These are phyloP conservation scores for Edaphochlamys debaryana DNA, from an alignment of 139 green algal species.

Conservation along the genomic window DNA sequence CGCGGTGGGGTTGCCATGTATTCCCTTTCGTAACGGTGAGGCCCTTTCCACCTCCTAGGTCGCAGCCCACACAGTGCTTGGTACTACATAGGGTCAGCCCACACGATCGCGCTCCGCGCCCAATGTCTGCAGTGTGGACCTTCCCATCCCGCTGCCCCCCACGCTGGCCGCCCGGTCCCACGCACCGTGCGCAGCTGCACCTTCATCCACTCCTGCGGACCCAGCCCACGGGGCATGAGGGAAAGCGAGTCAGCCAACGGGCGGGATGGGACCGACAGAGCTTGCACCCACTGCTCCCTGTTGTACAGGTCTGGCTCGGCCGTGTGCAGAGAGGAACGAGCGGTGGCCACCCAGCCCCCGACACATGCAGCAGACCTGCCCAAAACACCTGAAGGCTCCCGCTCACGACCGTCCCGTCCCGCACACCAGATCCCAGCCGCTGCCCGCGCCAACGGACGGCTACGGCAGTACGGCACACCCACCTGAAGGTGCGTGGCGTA, in stretches of 20 bases:
- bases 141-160: background rate
- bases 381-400: background rate
- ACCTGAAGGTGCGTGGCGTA: slow-evolving; percentile 34
- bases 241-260: too few relatives aligned
- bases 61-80: background rate
- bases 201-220: slow-evolving; percentile 39
- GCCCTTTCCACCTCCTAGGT: too few relatives aligned
- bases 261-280: background rate
- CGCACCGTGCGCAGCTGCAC: slow-evolving; percentile 28
- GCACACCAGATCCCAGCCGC: background rate
- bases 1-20: too few relatives aligned
- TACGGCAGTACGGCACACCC: background rate
- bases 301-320: background rate
- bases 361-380: too few relatives aligned
- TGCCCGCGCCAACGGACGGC: too few relatives aligned
- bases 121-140: background rate
- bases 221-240: too few relatives aligned
- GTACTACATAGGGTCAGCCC: background rate
- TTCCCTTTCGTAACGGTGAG: too few relatives aligned
- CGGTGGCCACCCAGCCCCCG: too few relatives aligned
- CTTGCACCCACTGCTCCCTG: background rate
- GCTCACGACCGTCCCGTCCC: background rate
- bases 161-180: background rate
- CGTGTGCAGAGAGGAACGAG: background rate
- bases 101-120: background rate